Conservation (phyloP, 2,329 filamentous ascomycete species). For the Pezicula neosporulosa region DNA sequence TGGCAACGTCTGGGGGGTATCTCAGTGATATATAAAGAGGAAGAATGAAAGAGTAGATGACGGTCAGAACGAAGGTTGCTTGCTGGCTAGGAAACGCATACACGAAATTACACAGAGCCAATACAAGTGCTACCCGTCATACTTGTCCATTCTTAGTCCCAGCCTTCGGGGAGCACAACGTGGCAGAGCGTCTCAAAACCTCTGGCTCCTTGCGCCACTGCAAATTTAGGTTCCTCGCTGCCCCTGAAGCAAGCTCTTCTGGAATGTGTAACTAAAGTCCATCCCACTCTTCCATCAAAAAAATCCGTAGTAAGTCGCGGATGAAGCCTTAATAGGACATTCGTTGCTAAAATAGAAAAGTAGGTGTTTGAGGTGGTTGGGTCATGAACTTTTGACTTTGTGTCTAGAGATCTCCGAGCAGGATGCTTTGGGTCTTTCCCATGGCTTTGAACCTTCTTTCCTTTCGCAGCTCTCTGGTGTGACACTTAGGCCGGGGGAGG, state of each 20-base stretch:
- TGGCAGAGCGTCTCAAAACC: constrained; percentile 8
- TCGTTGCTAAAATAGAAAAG: too few relatives aligned
- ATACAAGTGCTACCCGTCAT: constrained; percentile 11
- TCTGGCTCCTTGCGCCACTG: constrained; percentile 15
- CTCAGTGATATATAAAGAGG: neutral
- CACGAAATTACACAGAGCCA: constrained; percentile 18
- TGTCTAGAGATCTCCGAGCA: too few relatives aligned
- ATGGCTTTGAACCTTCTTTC: neutral
- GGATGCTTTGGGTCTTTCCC: neutral
- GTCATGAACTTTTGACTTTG: too few relatives aligned
- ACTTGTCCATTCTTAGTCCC: constrained; percentile 20
- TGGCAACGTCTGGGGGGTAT: too few relatives aligned
- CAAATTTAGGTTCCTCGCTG: too few relatives aligned
- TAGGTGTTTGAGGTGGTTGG: too few relatives aligned
- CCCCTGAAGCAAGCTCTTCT: neutral
- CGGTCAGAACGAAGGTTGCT: neutral
- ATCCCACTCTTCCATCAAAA: neutral
- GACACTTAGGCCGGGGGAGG: constrained; percentile 1
- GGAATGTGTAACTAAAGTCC: constrained; percentile 16
- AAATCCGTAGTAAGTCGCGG: too few relatives aligned
- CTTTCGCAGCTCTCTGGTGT: too few relatives aligned
- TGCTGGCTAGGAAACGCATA: constrained; percentile 1
- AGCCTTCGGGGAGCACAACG: constrained; percentile 16
- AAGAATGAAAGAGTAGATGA: neutral
- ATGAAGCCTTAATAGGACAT: too few relatives aligned